Conservation (phyloP, 768 basidiomycete genomes). For the Russula compacta region DNA sequence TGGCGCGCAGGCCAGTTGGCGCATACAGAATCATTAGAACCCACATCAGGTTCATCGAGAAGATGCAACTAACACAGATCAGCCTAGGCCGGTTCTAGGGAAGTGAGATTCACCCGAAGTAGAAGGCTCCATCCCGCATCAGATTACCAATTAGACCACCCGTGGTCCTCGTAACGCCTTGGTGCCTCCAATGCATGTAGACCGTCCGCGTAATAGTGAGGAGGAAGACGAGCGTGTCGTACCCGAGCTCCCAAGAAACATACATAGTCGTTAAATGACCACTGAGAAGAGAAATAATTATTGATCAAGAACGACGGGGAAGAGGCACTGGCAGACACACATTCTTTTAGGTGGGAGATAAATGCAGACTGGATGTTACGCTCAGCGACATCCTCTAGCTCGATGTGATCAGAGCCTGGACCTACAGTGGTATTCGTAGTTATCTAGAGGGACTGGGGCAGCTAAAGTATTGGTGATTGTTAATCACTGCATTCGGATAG, state of each 20-base stretch:
- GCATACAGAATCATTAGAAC: slow-evolving; percentile 19
- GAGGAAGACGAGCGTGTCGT: slow-evolving; percentile 16
- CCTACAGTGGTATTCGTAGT: slow-evolving; percentile 19
- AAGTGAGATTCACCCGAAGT: slow-evolving; percentile 14
- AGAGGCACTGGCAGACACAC: background rate
- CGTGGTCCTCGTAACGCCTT: background rate
- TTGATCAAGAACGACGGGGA: background rate
- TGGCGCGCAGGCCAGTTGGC: slow-evolving; percentile 18
- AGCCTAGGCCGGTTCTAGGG: background rate
- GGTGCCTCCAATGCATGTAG: slow-evolving; percentile 16
- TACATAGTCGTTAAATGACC: slow-evolving; percentile 15
- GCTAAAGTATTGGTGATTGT: background rate
- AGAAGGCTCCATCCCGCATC: slow-evolving; percentile 16
- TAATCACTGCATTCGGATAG: background rate
- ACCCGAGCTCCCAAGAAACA: slow-evolving; percentile 18
- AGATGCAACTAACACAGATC: slow-evolving; percentile 10
- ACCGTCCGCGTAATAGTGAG: slow-evolving; percentile 16
- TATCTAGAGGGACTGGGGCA: slow-evolving; percentile 16
- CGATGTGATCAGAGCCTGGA: background rate
- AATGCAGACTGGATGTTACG: slow-evolving; percentile 13
- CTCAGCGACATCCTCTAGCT: background rate
- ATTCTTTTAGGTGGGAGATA: slow-evolving; percentile 15
- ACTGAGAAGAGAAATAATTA: background rate
- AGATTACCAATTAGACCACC: slow-evolving; percentile 1
- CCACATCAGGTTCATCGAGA: slow-evolving; percentile 19